Evolutionary conservation across 768 basidiomycete species (phyloP), one percentile per base, ranked within the genome.

Genomic region (Clitopilus hobsonii): DNA sequence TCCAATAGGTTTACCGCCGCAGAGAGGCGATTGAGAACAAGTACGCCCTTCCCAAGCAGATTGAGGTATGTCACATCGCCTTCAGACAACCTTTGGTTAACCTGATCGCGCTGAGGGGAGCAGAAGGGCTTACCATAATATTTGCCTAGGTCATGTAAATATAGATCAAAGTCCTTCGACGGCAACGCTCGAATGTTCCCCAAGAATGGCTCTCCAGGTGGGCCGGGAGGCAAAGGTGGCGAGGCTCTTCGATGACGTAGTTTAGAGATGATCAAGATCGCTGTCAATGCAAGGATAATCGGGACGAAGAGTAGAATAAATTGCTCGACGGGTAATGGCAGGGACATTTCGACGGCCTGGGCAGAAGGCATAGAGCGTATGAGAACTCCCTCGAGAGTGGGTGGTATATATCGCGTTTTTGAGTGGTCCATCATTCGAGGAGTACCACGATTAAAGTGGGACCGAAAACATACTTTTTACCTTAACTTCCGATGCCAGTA

Each of bases 11-110:
- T 59, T 5, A 29, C 51, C 10, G 61, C 59, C 4, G 59, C 56
- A 22, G 57, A n/a, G 6, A 53, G 5, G 23, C 57, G 55, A 45
- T 61, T 63, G 20, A 63, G 38, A 10, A 61, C 54, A 20, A 63
- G 36, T 26, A 63, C 20, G 8, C 52, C 52, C 49, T 53, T 28
- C 11, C 60, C 56, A 28, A 58, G 54, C 16, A 54, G 20, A 3
- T 53, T 25, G 11, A 63, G 45, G 47, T 60, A 38, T 1, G 59
- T 59, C 1, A 63, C 56, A 22, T 58, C 58, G 22, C 62, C 60
- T 61, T 25, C 1, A 25, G 7, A 32, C 14, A 22, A 6, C 10
- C 14, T 16, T 14, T 20, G 1, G 48, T 3, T 14, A 16, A 26
- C 13, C 7, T 32, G 32, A 10, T 25, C 13, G 7, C 5, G 32